Evolutionary conservation across 139 green algal species (phyloP).

Genomic region (Marvania coccoides): DNA sequence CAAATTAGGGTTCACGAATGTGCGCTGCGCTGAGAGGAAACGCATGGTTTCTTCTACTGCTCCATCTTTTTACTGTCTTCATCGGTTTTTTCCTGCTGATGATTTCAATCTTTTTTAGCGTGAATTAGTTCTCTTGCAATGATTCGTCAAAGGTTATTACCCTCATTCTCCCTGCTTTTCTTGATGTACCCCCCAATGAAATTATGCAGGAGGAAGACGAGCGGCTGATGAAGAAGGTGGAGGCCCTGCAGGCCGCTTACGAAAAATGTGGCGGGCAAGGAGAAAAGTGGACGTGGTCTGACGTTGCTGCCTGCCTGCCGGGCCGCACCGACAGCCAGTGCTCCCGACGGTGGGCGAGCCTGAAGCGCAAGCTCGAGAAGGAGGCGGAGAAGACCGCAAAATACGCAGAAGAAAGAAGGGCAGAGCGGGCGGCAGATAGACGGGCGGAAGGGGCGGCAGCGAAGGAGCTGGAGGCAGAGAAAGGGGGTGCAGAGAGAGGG

Average conservation of each 20-base stretch:
- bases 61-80: too few relatives aligned
- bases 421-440: neutral
- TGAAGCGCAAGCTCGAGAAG: neutral
- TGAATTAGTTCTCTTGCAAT: too few relatives aligned
- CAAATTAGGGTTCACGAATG: neutral
- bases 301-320: conserved; percentile 8
- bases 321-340: conserved; percentile 29
- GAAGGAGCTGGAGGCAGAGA: too few relatives aligned
- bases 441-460: too few relatives aligned
- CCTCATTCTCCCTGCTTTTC: too few relatives aligned
- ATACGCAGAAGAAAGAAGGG: neutral
- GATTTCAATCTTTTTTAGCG: too few relatives aligned
- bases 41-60: too few relatives aligned
- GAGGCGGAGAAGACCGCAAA: neutral
- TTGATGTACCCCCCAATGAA: too few relatives aligned
- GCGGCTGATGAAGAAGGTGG: neutral
- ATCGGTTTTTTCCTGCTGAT: too few relatives aligned
- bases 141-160: too few relatives aligned
- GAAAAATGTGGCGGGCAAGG: neutral
- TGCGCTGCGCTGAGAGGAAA: too few relatives aligned
- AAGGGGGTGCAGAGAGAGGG: too few relatives aligned
- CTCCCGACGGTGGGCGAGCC: neutral
- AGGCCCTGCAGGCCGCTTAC: neutral
- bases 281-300: conserved; percentile 27
- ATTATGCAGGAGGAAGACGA: neutral